A percentile compares a stretch with the other conserved stretches of the same genome.
phyloP scores from a whole-genome alignment of 116 monocot genomes.

The Dioscorea cayenensis region DNA sequence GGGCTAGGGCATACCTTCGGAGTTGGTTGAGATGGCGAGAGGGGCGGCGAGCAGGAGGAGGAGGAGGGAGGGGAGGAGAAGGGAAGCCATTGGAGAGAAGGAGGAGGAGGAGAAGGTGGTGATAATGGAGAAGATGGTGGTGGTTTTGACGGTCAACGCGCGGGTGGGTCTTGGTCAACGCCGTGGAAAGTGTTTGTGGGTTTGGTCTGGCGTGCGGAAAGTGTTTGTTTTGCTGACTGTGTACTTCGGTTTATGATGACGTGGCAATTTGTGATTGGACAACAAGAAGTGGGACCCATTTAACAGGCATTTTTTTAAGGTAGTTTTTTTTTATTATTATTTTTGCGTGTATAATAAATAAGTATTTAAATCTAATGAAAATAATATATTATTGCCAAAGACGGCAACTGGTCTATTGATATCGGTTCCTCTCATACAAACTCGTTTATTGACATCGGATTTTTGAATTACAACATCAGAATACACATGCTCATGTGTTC shows the following conservation, averaged over 20 bases:
- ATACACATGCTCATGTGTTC: too few species aligned
- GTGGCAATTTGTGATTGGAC: background rate
- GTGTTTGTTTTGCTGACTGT: background rate
- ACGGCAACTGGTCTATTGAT: too few species aligned
- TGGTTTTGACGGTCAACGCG: background rate
- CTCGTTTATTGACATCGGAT: too few species aligned
- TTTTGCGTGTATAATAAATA: too few species aligned
- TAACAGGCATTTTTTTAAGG: too few species aligned
- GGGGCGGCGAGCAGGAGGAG: background rate
- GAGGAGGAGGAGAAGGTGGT: background rate
- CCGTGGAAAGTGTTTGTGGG: background rate
- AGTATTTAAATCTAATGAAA: too few species aligned
- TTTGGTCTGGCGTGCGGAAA: background rate
- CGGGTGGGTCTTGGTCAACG: background rate
- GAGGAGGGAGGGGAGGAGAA: background rate
- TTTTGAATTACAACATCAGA: too few species aligned
- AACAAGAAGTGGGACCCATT: too few species aligned
- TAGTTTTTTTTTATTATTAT: too few species aligned
- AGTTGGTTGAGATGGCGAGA: conserved; percentile 6
- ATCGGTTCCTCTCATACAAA: too few species aligned
- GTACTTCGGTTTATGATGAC: background rate
- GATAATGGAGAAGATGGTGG: background rate
- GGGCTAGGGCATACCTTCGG: background rate
- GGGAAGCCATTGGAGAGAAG: background rate
- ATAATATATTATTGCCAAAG: too few species aligned